Conservation (phyloP, 441 rosid genomes). For the Melianthus villosus region DNA sequence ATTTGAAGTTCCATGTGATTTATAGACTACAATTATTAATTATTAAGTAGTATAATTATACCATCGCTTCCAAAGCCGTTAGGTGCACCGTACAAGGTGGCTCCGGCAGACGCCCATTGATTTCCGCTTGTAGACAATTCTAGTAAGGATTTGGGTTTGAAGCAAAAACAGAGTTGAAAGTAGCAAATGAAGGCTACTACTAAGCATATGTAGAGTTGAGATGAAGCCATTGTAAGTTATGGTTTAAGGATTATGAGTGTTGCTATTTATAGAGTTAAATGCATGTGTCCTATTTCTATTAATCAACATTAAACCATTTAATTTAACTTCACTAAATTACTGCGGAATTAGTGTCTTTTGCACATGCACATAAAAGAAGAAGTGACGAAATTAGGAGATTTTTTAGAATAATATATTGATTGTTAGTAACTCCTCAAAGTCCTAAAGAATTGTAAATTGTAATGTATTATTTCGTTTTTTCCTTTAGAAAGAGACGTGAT, state of each 20-base stretch:
- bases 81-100: constrained; percentile 42
- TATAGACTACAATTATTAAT: not conserved
- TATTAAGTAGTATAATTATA: constrained; percentile 10
- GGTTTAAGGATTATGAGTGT: not conserved
- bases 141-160: constrained; percentile 9
- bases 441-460: no score
- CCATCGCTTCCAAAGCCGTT: constrained; percentile 35
- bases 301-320: no score
- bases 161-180: constrained; percentile 9
- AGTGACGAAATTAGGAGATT: no score
- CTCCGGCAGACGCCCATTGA: constrained; percentile 28
- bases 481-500: no score
- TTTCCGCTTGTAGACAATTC: constrained; percentile 9
- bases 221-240: constrained; percentile 2
- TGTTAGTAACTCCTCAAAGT: no score
- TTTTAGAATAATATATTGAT: no score
- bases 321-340: no score
- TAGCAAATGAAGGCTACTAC: constrained; percentile 7
- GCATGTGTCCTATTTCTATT: not conserved
- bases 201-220: not conserved
- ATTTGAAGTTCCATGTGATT: no score
- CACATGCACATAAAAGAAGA: no score
- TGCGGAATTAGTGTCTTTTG: no score
- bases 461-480: no score
- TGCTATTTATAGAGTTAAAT: not conserved